phyloP scores from a whole-genome alignment of 148 eudicot species.

The Fagopyrum homotropicum region DNA sequence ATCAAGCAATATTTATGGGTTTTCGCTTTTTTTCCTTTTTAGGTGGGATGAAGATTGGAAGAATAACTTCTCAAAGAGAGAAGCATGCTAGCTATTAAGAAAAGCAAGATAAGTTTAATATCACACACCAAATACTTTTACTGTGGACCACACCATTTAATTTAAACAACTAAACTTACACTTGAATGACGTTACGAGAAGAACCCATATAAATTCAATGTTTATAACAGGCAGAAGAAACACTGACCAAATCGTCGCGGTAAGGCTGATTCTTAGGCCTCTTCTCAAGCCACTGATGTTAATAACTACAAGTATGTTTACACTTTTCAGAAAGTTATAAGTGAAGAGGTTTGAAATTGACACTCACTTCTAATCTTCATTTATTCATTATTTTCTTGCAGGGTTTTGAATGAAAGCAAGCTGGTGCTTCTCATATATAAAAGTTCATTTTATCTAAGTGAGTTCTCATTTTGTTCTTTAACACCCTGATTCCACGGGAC shows the following conservation, averaged over 20 bases:
- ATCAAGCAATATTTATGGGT: slow-evolving; percentile 15
- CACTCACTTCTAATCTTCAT: too few relatives aligned
- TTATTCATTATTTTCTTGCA: too few relatives aligned
- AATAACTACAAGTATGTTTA: slow-evolving; percentile 55
- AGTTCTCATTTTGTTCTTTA: too few relatives aligned
- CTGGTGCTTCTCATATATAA: too few relatives aligned
- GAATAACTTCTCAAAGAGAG: slow-evolving; percentile 52
- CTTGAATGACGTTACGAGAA: neutral
- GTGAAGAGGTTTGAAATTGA: too few relatives aligned
- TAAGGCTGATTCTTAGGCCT: slow-evolving; percentile 53
- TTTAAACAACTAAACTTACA: neutral
- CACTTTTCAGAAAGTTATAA: neutral
- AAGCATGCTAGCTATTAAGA: slow-evolving; percentile 65
- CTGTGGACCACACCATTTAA: slow-evolving; percentile 42
- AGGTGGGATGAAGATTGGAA: slow-evolving; percentile 90
- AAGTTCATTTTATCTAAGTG: too few relatives aligned
- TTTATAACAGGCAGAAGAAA: slow-evolving; percentile 37
- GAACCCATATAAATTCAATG: neutral
- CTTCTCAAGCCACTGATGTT: slow-evolving; percentile 60
- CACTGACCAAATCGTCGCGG: slow-evolving; percentile 45
- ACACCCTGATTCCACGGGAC: too few relatives aligned
- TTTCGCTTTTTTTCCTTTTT: slow-evolving; percentile 25
- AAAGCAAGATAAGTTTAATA: slow-evolving; percentile 78
- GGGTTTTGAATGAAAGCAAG: too few relatives aligned
- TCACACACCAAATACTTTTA: slow-evolving; percentile 23